Evolutionary conservation across 148 eudicot genomes (phyloP), one percentile per base, ranked within the genome.

Genomic region (Spergularia bocconei): DNA sequence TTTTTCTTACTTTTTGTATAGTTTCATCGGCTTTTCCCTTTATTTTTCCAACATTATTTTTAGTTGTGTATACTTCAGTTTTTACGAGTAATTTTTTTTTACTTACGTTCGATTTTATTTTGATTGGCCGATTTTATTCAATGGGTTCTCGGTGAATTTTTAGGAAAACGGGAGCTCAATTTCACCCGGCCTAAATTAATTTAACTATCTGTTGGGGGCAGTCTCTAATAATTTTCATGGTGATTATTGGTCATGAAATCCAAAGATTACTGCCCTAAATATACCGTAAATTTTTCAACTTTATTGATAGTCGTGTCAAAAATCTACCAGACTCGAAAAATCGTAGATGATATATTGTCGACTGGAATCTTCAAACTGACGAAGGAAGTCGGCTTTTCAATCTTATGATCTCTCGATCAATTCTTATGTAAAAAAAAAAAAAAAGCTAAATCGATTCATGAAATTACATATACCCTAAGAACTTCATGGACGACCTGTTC

Each of bases 131-230:
- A 63, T 78, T 29, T 29, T 3, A 29, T 29, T 75, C 75, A 78
- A 64, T 71, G 80, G 69, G 70, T 77, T 11, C 69, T 52, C 20
- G 25, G 9, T 39, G 7, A 4, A 13, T 61, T 51, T 39, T 0
- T 2, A 63, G 14, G 38, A 4, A 33, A 33, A 20, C 15, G 69
- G 55, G 57, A 15, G 50, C 57, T 71, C 75, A 63, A 78, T 78
- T 78, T 78, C 71, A 71, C 75, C 76, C 80, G 80, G 75, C 80
- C 75, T 71, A 78, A 21, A 78, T 70, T 69, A 13, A 67, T 41
- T 14, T 67, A 29, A 29, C 36, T 29, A 29, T 29, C 4, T 29
- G 4, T 13, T 70, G 20, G 47, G 79, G 80, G 63, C 70, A 63
- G 39, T 70, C 19, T 23, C 33, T 55, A 14, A 21, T 48, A 17